These are phyloP conservation scores for Kwoniella sp. DNA, from an alignment of 768 basidiomycete genomes.

Conservation along the genomic window DNA sequence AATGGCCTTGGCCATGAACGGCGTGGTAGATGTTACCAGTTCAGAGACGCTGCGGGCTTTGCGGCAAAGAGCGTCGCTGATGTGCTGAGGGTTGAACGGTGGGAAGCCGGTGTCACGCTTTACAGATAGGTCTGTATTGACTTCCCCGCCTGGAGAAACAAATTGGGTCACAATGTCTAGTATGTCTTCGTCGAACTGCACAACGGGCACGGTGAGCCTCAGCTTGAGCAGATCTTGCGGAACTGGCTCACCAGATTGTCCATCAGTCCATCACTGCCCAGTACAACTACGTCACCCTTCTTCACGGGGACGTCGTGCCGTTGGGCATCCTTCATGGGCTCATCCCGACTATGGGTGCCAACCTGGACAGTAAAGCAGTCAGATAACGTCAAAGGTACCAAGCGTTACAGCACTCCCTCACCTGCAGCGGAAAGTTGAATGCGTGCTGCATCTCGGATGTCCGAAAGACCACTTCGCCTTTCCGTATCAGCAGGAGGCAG, in stretches of 20 bases:
- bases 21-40: conserved; percentile 53
- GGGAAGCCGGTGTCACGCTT: too few relatives aligned
- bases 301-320: conserved; percentile 54
- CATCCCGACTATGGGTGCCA: conserved; percentile 56
- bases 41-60: conserved; percentile 41
- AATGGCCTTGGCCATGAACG: conserved; percentile 76
- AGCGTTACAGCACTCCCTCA: background rate
- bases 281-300: conserved; percentile 51
- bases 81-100: conserved; percentile 44
- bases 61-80: conserved; percentile 47
- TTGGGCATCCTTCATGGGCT: conserved; percentile 63
- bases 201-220: too few relatives aligned
- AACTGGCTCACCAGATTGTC: conserved; percentile 47
- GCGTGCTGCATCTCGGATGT: conserved; percentile 92
- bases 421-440: conserved; percentile 51
- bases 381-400: background rate
- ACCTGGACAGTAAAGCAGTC: conserved; percentile 21
- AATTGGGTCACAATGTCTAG: conserved; percentile 47
- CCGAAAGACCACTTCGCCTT: conserved; percentile 71
- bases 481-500: conserved; percentile 76
- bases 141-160: conserved; percentile 36
- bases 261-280: conserved; percentile 49
- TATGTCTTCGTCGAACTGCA: conserved; percentile 50
- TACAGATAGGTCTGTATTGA: too few relatives aligned
- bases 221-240: background rate